Base-by-base conservation (phyloP, 495 filamentous ascomycete species). In the Parmelia sp. region DNA sequence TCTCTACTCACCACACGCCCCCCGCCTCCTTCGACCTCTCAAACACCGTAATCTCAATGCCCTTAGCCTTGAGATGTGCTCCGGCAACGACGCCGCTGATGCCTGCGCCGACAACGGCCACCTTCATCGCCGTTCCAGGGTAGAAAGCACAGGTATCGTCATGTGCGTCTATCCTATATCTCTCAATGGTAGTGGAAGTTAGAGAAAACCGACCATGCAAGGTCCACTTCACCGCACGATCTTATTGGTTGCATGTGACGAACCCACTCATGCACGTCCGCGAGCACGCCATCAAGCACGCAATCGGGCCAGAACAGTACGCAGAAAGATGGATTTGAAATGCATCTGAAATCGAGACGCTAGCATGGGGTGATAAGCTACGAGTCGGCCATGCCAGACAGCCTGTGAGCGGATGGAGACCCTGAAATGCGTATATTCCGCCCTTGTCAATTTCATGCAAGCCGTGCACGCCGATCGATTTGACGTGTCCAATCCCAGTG, bases 101-200 rank as follows among this genome's bases (percentile, higher is more conserved):
- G 12, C 88, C 87, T 35, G 86, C 86, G 4, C 88, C 88, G 62
- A 90, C 86, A 21, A 90, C 80, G 15, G 86, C 88, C 1, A 88
- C 83, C 35, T 71, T 72, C 44, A 76, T 75, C 44, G 78, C 77
- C 27, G 0, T 5, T 31, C 14, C 8, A 53, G 15, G 31, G 15
- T 27, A 27, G 23, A n/a, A n/a, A n/a, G n/a, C n/a, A n/a, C n/a
- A n/a, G n/a, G n/a, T n/a, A n/a, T n/a, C 25, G 9, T 2, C 1
- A 10, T 49, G 45, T 4, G 23, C 25, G 1, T 11, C 45, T 25
- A 44, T 21, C n/a, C n/a, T n/a, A n/a, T n/a, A n/a, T n/a, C n/a
- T n/a, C n/a, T n/a, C n/a, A n/a, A n/a, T n/a, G n/a, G n/a, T n/a
- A n/a, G n/a, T n/a, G n/a, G n/a, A n/a, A n/a, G n/a, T n/a, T n/a